Conservation (phyloP, 2,329 filamentous ascomycete genomes). For the Talaromyces sp. region DNA sequence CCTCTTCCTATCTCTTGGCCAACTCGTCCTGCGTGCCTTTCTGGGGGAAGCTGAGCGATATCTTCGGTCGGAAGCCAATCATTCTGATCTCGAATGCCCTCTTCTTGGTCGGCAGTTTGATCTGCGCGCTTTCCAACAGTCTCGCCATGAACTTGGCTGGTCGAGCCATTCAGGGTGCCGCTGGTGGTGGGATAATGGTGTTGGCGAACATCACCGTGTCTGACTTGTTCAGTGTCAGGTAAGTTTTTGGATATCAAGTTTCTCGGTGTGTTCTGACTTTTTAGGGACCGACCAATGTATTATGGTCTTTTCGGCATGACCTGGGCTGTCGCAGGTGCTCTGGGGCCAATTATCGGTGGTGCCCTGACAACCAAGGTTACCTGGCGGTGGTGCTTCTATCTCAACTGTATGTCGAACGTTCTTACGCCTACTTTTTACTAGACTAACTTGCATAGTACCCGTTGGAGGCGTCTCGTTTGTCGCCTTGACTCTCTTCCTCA, state of each 20-base stretch:
- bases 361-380: conserved; percentile 54
- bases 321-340: conserved; percentile 56
- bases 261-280: neutral
- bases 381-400: conserved; percentile 59
- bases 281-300: conserved; percentile 53
- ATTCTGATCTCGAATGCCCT: conserved; percentile 55
- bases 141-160: conserved; percentile 60
- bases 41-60: conserved; percentile 62
- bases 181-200: conserved; percentile 59
- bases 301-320: conserved; percentile 59
- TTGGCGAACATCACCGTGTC: conserved; percentile 60
- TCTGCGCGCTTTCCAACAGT: conserved; percentile 54
- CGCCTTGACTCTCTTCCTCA: conserved; percentile 56
- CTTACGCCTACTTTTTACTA: neutral
- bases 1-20: conserved; percentile 42
- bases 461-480: conserved; percentile 56
- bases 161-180: conserved; percentile 58
- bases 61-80: conserved; percentile 61
- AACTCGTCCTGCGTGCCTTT: conserved; percentile 48
- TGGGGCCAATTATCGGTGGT: conserved; percentile 60
- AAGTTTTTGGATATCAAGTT: conserved; percentile 5
- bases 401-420: conserved; percentile 45
- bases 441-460: conserved; percentile 39
- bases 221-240: conserved; percentile 59
- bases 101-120: conserved; percentile 58